phyloP scores from a whole-genome alignment of 1,284 basidiomycete species.

The Malassezia restricta region DNA sequence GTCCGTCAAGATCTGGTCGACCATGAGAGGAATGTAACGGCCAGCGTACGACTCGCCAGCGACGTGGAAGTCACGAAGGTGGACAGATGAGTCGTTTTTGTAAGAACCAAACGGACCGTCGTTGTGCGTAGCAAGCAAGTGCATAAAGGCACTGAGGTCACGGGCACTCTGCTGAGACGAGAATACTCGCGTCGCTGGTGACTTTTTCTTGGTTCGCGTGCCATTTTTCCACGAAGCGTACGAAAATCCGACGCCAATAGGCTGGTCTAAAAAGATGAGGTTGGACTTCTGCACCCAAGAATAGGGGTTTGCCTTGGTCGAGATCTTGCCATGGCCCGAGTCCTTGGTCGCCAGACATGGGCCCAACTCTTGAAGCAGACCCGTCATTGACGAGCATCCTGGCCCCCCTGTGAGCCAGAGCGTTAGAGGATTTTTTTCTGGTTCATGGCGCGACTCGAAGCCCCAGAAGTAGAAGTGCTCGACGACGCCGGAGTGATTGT shows the following conservation, averaged over 20 bases:
- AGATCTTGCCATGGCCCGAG: neutral
- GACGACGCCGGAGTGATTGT: slow-evolving; percentile 19
- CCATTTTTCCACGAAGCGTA: slow-evolving; percentile 42
- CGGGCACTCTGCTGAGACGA: slow-evolving; percentile 27
- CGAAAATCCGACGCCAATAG: slow-evolving; percentile 39
- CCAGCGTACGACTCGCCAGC: slow-evolving; percentile 43
- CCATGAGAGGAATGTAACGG: slow-evolving; percentile 36
- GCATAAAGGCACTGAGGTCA: slow-evolving; percentile 40
- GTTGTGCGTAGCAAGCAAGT: slow-evolving; percentile 35
- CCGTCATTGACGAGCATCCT: slow-evolving; percentile 38
- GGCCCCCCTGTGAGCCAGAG: slow-evolving; percentile 44
- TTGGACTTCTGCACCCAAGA: slow-evolving; percentile 40
- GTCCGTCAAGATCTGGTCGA: slow-evolving; percentile 34
- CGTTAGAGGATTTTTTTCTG: slow-evolving; percentile 32
- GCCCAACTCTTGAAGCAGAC: slow-evolving; percentile 41
- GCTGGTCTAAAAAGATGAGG: slow-evolving; percentile 43
- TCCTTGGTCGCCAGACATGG: slow-evolving; percentile 38
- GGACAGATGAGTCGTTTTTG: neutral
- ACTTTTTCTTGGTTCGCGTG: slow-evolving; percentile 17
- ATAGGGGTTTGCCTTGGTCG: slow-evolving; percentile 31
- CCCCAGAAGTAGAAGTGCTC: slow-evolving; percentile 47
- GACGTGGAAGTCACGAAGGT: slow-evolving; percentile 28
- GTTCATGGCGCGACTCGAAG: slow-evolving; percentile 37
- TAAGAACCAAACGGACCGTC: slow-evolving; percentile 4
- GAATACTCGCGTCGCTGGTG: slow-evolving; percentile 31